Percentiles rank a stretch among this genome's conserved stretches.
Conservation (phyloP, 2,329 filamentous ascomycete genomes). For the Colletotrichum australisinense region DNA sequence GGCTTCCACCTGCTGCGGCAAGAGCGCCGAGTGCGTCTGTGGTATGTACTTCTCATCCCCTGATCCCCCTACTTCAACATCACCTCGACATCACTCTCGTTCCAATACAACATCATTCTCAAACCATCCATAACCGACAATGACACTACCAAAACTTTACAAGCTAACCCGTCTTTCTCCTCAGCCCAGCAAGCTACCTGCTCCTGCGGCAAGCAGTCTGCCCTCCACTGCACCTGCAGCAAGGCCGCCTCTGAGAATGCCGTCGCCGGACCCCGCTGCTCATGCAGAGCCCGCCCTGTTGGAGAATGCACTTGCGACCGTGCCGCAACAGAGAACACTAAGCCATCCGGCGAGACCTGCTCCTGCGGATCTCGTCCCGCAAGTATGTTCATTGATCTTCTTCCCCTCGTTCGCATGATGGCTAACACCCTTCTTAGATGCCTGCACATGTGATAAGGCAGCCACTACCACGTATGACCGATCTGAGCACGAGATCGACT, state of each 20-base stretch:
- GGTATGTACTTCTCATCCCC: constrained; percentile 55
- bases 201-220: constrained; percentile 90
- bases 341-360: constrained; percentile 71
- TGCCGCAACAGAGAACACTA: constrained; percentile 75
- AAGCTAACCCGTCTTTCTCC: constrained; percentile 2
- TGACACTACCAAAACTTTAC: not conserved
- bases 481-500: constrained; percentile 80
- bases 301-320: constrained; percentile 86
- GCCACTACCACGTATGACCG: constrained; percentile 71
- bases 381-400: constrained; percentile 59
- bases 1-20: constrained; percentile 67
- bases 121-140: not conserved
- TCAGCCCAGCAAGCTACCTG: constrained; percentile 76
- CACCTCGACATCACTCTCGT: not conserved
- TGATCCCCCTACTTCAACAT: not conserved
- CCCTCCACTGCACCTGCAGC: constrained; percentile 87
- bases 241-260: constrained; percentile 82
- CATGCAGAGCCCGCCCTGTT: constrained; percentile 83
- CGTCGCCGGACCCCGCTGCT: constrained; percentile 79
- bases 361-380: constrained; percentile 81
- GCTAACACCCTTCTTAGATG: constrained; percentile 54
- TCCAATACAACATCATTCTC: not conserved
- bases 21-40: constrained; percentile 65
- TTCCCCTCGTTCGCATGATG: not conserved
- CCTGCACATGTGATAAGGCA: constrained; percentile 87